phyloP scores from a whole-genome alignment of 2,329 filamentous ascomycete genomes.

The Arachnopeziza araneosa region DNA sequence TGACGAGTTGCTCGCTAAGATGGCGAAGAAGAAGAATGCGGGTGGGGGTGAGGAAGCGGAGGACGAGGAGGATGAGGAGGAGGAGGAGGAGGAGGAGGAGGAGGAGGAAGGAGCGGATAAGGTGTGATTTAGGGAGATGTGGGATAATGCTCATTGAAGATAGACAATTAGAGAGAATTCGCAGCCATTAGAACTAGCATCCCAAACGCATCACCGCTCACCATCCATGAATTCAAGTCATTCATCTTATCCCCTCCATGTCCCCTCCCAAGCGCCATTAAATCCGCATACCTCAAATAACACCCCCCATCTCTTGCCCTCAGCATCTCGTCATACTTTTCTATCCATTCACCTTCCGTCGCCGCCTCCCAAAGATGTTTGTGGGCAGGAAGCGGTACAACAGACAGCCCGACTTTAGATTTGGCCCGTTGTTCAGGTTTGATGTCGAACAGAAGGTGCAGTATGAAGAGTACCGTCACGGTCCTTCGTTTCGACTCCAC shows the following conservation, averaged over 20 bases:
- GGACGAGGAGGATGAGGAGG: too few relatives aligned
- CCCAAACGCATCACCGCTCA: constrained; percentile 14
- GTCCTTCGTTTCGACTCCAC: constrained; percentile 16
- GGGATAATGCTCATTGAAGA: too few relatives aligned
- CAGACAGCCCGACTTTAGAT: constrained; percentile 14
- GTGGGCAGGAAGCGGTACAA: constrained; percentile 15
- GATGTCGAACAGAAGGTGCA: constrained; percentile 15
- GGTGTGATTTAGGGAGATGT: too few relatives aligned
- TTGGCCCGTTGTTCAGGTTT: constrained; percentile 14
- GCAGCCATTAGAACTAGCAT: constrained; percentile 17
- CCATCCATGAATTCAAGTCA: constrained; percentile 17
- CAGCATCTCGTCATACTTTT: constrained; percentile 16
- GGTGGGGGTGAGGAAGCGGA: too few relatives aligned
- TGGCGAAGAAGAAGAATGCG: too few relatives aligned
- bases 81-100: too few relatives aligned
- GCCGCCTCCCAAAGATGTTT: constrained; percentile 15
- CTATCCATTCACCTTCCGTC: constrained; percentile 10
- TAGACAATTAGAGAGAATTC: too few relatives aligned
- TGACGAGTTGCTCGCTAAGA: too few relatives aligned
- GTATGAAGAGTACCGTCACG: constrained; percentile 14
- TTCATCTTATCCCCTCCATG: constrained; percentile 8
- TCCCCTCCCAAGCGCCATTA: constrained; percentile 13
- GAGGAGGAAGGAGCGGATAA: too few relatives aligned
- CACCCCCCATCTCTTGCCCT: constrained; percentile 11
- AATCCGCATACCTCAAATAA: constrained; percentile 17